Base-by-base conservation (phyloP, 164 flowering plant species). In the Akebia trifoliata region DNA sequence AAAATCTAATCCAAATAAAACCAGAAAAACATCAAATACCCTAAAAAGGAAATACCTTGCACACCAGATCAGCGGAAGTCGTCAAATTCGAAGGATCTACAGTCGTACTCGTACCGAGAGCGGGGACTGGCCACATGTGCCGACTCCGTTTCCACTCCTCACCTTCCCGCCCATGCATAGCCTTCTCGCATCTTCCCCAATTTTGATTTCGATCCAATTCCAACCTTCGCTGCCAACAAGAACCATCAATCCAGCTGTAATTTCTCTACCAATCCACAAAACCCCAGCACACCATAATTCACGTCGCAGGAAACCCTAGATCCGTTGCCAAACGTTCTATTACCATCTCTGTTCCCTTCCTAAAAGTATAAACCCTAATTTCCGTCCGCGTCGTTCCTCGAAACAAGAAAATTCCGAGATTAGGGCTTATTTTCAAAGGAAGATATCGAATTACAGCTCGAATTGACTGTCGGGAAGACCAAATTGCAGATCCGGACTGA, bases 111-210 rank as follows among this genome's bases (percentile, higher is more conserved):
- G 71, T 67, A 54, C 64, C 65, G 60, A 67, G 73, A 24, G 77
- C 34, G 28, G 77, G 77, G 69, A 72, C 89, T 30, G 84, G 64
- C 80, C 71, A 79, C 93, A 85, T 85, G 81, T 82, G 88, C 85
- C 67, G 78, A 54, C 69, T 60, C 72, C 73, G 68, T 67, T 72
- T 66, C 79, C 77, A 52, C 62, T 70, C 74, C 72, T 77, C 85
- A 76, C 74, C 76, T 68, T 63, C 75, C 72, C 68, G 66, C 80
- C 82, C 86, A 83, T 77, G 86, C 86, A 83, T 74, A 50, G 22
- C 37, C 76, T 70, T 75, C 81, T 76, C 63, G 78, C 85, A 82
- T 80, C 77, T 72, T 78, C 76, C 56, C 77, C 70, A 26, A 54
- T 55, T 54, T 37, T 56, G 7, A 45, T 50, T 42, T 67, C 73